Conservation (phyloP, 1,284 basidiomycete species). For the Heterobasidion irregulare region DNA sequence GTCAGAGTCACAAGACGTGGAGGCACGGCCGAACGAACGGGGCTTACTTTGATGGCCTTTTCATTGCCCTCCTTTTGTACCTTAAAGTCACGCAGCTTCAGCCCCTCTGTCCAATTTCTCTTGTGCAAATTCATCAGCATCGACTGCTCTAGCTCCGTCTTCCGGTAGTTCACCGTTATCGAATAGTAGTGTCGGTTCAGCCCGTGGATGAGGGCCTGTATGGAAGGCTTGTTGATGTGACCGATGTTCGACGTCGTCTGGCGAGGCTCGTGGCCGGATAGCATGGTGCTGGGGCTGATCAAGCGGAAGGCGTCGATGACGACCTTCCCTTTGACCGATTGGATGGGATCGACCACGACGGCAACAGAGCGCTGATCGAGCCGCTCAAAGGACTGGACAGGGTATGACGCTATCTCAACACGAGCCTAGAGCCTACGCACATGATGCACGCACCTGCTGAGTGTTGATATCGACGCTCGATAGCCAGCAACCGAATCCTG, state of each 20-base stretch:
- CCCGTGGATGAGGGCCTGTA: slow-evolving; percentile 94
- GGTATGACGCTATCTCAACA: slow-evolving; percentile 9
- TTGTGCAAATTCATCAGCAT: slow-evolving; percentile 99
- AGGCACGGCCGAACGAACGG: neutral
- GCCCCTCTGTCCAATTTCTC: slow-evolving; percentile 94
- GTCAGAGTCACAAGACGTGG: neutral
- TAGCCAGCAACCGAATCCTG: slow-evolving; percentile 99
- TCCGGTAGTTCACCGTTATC: slow-evolving; percentile 93
- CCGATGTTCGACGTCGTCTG: slow-evolving; percentile 99
- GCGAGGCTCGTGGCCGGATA: slow-evolving; percentile 88
- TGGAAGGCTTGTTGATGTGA: slow-evolving; percentile 97
- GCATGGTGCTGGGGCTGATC: slow-evolving; percentile 82
- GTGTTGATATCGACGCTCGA: slow-evolving; percentile 99
- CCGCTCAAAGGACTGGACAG: slow-evolving; percentile 86
- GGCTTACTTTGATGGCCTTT: slow-evolving; percentile 78
- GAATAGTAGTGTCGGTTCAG: slow-evolving; percentile 96
- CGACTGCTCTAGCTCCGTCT: slow-evolving; percentile 94
- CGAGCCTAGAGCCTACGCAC: slow-evolving; percentile 4
- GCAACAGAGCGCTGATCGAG: slow-evolving; percentile 94
- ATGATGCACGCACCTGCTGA: slow-evolving; percentile 67
- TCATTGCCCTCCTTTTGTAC: slow-evolving; percentile 82
- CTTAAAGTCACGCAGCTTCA: slow-evolving; percentile 86
- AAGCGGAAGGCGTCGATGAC: slow-evolving; percentile 99
- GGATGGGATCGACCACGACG: slow-evolving; percentile 98
- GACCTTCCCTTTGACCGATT: slow-evolving; percentile 97